Evolutionary conservation across 1,139 yeast species (phyloP).

Genomic region (Candida freyschussii): DNA sequence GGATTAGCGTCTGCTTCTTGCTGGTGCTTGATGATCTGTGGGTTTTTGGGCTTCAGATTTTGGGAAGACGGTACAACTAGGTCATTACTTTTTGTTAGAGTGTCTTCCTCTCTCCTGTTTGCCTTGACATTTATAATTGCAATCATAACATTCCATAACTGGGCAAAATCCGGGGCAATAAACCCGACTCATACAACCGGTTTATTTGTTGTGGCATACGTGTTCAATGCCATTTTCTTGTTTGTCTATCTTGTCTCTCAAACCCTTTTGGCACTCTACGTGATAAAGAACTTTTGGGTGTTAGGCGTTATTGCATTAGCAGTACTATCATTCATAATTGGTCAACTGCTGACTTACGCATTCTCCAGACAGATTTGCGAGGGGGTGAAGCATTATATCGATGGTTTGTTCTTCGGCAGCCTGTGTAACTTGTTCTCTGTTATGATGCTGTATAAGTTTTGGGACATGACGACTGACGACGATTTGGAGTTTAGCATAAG

Average conservation of each 20-base stretch:
- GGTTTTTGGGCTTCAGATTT: slow-evolving; percentile 76
- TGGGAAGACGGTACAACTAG: slow-evolving; percentile 88
- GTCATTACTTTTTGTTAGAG: slow-evolving; percentile 56
- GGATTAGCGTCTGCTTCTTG: slow-evolving; percentile 72
- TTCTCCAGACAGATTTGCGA: slow-evolving; percentile 63
- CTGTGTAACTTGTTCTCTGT: slow-evolving; percentile 72
- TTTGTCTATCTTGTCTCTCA: slow-evolving; percentile 64
- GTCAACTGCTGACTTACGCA: slow-evolving; percentile 71
- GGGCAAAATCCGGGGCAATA: slow-evolving; percentile 40
- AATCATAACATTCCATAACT: slow-evolving; percentile 65
- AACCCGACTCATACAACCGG: slow-evolving; percentile 50
- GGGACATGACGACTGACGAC: slow-evolving; percentile 96
- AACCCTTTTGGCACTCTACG: slow-evolving; percentile 59
- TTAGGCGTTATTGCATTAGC: slow-evolving; percentile 74
- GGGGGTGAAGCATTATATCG: slow-evolving; percentile 77
- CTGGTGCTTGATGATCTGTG: slow-evolving; percentile 63
- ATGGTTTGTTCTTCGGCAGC: slow-evolving; percentile 83
- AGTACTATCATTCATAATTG: slow-evolving; percentile 68
- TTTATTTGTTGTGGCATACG: slow-evolving; percentile 63
- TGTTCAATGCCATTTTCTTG: slow-evolving; percentile 65
- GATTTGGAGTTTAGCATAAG: slow-evolving; percentile 87
- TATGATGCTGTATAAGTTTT: slow-evolving; percentile 93
- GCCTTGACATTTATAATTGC: slow-evolving; percentile 62
- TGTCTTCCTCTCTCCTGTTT: slow-evolving; percentile 48
- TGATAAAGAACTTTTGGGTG: slow-evolving; percentile 80